These are phyloP conservation scores for Pseudogymnoascus sp. DNA, from an alignment of 2,329 filamentous ascomycete genomes.

Conservation along the genomic window DNA sequence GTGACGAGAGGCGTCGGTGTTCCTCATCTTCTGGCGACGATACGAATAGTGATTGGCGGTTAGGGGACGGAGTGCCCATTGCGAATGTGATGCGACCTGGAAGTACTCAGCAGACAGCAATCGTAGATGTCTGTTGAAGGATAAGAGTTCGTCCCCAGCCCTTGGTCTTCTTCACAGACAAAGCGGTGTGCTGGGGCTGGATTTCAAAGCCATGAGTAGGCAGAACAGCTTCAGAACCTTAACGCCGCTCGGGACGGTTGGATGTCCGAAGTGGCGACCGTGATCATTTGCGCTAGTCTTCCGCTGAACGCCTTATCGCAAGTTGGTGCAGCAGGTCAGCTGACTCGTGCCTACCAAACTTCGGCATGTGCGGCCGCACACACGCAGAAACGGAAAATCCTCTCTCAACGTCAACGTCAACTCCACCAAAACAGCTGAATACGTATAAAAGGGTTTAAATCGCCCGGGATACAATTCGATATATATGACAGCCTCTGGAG, in stretches of 20 bases:
- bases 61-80: not conserved
- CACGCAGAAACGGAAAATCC: not conserved
- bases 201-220: not conserved
- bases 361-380: not conserved
- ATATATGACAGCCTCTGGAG: not conserved
- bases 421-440: not conserved
- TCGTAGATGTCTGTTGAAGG: not conserved
- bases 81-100: constrained; percentile 4
- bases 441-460: not conserved
- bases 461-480: not conserved
- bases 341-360: not conserved
- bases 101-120: not conserved
- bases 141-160: not conserved
- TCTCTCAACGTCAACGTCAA: not conserved
- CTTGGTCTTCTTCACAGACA: constrained; percentile 3
- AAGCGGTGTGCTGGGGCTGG: not conserved
- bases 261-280: not conserved
- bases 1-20: not conserved
- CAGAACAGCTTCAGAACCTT: not conserved
- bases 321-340: not conserved
- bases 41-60: constrained; percentile 3
- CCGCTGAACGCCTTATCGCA: not conserved
- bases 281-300: not conserved
- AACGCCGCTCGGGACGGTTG: constrained; percentile 1
- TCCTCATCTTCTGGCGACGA: constrained; percentile 3